Evolutionary conservation across 306 rosid genomes (phyloP), one percentile per base, ranked within the genome.

Genomic region (Trifolium fragiferum): DNA sequence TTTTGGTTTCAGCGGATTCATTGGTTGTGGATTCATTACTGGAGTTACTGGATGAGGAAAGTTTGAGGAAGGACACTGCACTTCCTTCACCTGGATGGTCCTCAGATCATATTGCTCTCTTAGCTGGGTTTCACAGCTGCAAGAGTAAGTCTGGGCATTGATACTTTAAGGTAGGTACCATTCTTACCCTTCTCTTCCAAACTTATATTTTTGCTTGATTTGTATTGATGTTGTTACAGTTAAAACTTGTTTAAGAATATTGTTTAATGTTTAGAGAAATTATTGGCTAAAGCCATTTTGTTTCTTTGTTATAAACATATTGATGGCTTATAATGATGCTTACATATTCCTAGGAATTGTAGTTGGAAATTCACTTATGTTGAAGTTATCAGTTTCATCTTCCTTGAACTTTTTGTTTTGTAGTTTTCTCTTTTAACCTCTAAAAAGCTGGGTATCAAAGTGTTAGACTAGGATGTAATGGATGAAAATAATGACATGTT

Each of bases 41-140:
- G 89, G 99, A 94, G 89, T 90, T 94, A 83, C 78, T 94, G 86
- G 99, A 94, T 44, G 99, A 92, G 87, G 96, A 90, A 73, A 89
- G 93, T 82, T 89, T 94, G 87, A 90, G 96, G 88, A 94, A 92
- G 84, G 96, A 92, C 84, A 92, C 99, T 21, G 99, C 97, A 19
- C 97, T 94, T 85, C 99, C 99, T 81, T 94, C 99, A 53, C 99
- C 97, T 35, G 96, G 89, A 84, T 94, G 99, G 99, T 92, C 99
- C 82, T 94, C 99, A 8, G 96, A 94, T 90, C 99, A 94, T 77
- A 89, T 90, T 71, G 99, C 99, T 55, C 95, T 94, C 72, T 87
- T 94, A 74, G 99, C 96, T 3, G 97, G 89, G 81, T 92, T 94
- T 43, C 99, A 92, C 66, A 92, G 93, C 69, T 91, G 94, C 91